Evolutionary conservation across 306 rosid genomes (phyloP).

Genomic region (Fragaria iinumae): DNA sequence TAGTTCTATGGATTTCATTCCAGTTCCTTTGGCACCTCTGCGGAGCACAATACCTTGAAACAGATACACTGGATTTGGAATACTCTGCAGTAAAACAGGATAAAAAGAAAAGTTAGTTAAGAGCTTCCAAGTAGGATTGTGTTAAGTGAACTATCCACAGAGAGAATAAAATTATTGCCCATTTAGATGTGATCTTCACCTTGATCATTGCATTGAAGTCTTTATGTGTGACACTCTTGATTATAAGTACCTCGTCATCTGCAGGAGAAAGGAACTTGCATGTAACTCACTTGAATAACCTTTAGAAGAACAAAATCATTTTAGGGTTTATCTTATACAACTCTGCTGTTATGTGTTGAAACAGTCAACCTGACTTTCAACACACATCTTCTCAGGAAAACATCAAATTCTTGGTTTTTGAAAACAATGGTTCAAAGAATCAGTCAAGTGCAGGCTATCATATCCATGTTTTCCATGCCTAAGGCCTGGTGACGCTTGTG

Average conservation of each 20-base stretch:
- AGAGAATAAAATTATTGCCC: not conserved
- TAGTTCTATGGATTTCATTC: conserved; percentile 95
- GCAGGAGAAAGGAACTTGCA: conserved; percentile 29
- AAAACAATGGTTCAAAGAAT: not conserved
- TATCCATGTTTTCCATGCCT: conserved; percentile 6
- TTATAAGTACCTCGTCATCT: conserved; percentile 82
- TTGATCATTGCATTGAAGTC: conserved; percentile 82
- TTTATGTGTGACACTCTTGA: conserved; percentile 85
- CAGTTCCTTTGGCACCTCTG: conserved; percentile 99
- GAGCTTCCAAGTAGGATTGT: not conserved
- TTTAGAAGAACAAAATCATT: not conserved
- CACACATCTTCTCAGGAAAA: not conserved
- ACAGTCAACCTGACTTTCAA: not conserved
- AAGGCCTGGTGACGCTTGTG: not conserved
- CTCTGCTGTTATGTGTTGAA: not conserved
- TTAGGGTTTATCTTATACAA: not conserved
- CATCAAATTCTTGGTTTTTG: not conserved
- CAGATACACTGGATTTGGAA: conserved; percentile 95
- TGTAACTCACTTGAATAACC: not conserved
- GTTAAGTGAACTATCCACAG: not conserved
- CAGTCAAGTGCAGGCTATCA: conserved; percentile 9
- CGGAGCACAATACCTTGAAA: conserved; percentile 99
- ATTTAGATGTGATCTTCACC: conserved; percentile 41
- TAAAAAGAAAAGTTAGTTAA: conserved; percentile 19
- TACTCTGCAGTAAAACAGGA: conserved; percentile 54